These are phyloP conservation scores for Gelatoporia subvermispora DNA, from an alignment of 768 basidiomycete genomes.

Conservation along the genomic window DNA sequence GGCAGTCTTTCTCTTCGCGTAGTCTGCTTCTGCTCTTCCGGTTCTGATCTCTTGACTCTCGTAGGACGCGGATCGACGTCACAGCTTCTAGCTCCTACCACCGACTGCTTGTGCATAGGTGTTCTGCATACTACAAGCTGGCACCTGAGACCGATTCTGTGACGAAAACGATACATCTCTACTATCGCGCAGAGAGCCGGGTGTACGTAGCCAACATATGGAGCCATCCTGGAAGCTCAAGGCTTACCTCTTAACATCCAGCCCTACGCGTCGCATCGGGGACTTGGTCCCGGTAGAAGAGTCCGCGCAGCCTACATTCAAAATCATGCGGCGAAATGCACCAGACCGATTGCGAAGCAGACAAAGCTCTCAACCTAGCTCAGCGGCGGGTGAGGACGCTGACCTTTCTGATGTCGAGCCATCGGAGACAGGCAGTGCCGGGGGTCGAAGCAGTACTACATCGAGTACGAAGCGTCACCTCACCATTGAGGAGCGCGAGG, in stretches of 20 bases:
- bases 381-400: slow-evolving; percentile 68
- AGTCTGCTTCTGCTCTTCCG: background rate
- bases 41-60: background rate
- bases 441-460: slow-evolving; percentile 63
- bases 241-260: slow-evolving; percentile 25
- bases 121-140: slow-evolving; percentile 78
- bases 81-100: slow-evolving; percentile 76
- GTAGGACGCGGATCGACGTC: slow-evolving; percentile 60
- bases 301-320: slow-evolving; percentile 68
- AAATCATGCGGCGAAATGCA: slow-evolving; percentile 75
- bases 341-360: slow-evolving; percentile 51
- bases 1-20: background rate
- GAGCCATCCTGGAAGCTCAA: slow-evolving; percentile 11
- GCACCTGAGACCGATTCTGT: slow-evolving; percentile 60
- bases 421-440: slow-evolving; percentile 74
- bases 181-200: slow-evolving; percentile 57
- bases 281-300: slow-evolving; percentile 78
- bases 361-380: slow-evolving; percentile 67
- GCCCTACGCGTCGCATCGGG: slow-evolving; percentile 63
- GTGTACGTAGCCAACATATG: slow-evolving; percentile 49
- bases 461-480: slow-evolving; percentile 58
- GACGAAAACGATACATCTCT: slow-evolving; percentile 60
- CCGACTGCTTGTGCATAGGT: slow-evolving; percentile 80
- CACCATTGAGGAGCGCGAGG: slow-evolving; percentile 83
- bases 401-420: slow-evolving; percentile 77